phyloP scores from a whole-genome alignment of 1,139 yeast species.

The Saccharomycopsis crataegensis region DNA sequence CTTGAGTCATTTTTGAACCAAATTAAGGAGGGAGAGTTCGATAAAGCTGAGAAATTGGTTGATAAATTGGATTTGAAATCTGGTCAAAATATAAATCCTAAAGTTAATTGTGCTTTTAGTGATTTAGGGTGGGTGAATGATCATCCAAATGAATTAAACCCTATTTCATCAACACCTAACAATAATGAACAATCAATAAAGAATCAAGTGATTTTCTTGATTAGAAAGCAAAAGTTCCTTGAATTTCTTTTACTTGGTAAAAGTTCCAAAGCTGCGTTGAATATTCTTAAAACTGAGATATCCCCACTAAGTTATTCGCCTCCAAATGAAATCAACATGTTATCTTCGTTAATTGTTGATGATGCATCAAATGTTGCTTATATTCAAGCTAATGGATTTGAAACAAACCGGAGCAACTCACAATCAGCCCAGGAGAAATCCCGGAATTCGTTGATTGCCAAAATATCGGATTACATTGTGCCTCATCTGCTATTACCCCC shows the following conservation, averaged over 20 bases:
- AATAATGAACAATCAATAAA: constrained; percentile 16
- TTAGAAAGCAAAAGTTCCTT: constrained; percentile 33
- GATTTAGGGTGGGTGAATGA: background rate
- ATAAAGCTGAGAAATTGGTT: constrained; percentile 32
- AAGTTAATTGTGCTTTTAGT: background rate
- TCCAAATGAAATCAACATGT: constrained; percentile 4
- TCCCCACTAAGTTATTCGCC: constrained; percentile 25
- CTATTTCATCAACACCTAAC: constrained; percentile 1
- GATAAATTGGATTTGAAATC: constrained; percentile 15
- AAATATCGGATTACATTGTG: constrained; percentile 37
- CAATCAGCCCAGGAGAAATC: constrained; percentile 25
- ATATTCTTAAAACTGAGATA: constrained; percentile 33
- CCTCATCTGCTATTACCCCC: constrained; percentile 48
- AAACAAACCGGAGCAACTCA: background rate
- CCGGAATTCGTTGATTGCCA: constrained; percentile 35
- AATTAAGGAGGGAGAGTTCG: constrained; percentile 38
- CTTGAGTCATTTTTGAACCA: constrained; percentile 34
- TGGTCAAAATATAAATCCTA: constrained; percentile 13
- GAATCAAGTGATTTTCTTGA: constrained; percentile 30
- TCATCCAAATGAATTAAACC: background rate
- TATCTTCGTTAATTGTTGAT: constrained; percentile 20
- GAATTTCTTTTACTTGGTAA: constrained; percentile 33
- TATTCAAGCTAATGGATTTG: constrained; percentile 23
- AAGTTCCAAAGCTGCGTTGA: constrained; percentile 34
- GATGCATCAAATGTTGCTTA: constrained; percentile 27